Evolutionary conservation across 2,329 filamentous ascomycete genomes (phyloP).

Genomic region (Fusarium oxysporum): DNA sequence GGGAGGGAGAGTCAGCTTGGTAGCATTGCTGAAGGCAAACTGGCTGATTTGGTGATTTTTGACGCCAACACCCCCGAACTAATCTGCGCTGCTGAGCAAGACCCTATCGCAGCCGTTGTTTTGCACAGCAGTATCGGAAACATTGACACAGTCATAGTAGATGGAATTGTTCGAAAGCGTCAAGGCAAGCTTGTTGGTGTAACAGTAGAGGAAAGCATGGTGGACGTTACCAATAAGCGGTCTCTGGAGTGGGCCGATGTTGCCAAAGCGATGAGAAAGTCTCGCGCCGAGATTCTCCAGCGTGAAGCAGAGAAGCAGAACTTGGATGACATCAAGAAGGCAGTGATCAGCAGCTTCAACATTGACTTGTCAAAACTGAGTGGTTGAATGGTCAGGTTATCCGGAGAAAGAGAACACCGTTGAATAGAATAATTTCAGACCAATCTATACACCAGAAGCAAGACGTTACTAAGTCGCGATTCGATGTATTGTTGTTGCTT

Average conservation of each 20-base stretch:
- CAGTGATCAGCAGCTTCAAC: not conserved
- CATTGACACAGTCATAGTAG: slow-evolving; percentile 2
- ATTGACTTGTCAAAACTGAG: slow-evolving; percentile 4
- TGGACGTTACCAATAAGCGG: not conserved
- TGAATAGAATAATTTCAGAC: not conserved
- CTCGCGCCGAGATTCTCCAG: not conserved
- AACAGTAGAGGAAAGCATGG: not conserved
- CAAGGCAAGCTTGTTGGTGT: not conserved
- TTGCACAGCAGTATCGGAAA: slow-evolving; percentile 13
- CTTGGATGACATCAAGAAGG: not conserved
- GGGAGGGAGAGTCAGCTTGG: not conserved
- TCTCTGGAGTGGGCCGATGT: not conserved
- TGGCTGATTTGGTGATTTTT: slow-evolving; percentile 4
- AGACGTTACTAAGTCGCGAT: accelerated
- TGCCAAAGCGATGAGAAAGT: slow-evolving; percentile 1
- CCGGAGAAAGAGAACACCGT: not conserved
- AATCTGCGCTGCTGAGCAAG: slow-evolving; percentile 5
- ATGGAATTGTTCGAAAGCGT: slow-evolving; percentile 3
- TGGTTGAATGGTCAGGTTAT: not conserved
- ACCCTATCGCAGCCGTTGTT: not conserved
- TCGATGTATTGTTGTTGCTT: no score
- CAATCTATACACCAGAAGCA: accelerated
- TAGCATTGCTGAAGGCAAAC: slow-evolving; percentile 1
- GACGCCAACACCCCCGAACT: slow-evolving; percentile 1
- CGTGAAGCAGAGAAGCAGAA: not conserved